Base-by-base conservation (phyloP, 345 rosid genomes). In the Salix arbutifolia region DNA sequence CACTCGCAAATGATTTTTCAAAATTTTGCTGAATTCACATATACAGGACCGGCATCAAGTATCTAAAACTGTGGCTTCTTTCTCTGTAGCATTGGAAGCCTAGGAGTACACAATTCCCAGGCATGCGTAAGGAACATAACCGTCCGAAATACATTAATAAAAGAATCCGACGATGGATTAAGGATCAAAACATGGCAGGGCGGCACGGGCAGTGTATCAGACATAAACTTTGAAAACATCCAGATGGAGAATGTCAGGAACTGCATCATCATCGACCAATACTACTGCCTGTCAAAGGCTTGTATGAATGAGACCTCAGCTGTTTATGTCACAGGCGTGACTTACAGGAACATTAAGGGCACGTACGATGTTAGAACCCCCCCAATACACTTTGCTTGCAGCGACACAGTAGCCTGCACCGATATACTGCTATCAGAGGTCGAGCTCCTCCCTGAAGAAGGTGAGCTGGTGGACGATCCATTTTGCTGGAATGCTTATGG, bases 401-500 rank as follows among this genome's bases (percentile, higher is more conserved):
- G 98, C 16, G 97, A 96, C 81, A 85, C 96, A 1, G 93, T 96
- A 12, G 84, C 99, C 19, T 96, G 99, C 84, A 96, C 99, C 17
- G 87, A 93, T 56, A 96, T 96, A n/a, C 88, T 91, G 9, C 85
- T 96, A 85, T 88, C 98, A 1, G 97, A 96, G 69, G 98, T 93
- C 0, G 97, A 96, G 87, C 94, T 96, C 19, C 86, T 96, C 1
- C 99, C 99, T 0, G 79, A 91, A 3, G 98, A 91, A 84, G 99
- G 99, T 0, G 82, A 90, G 73, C 75, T 96, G n/a, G n/a, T 93
- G 0, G 99, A 93, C 14, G 98, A 96, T 70, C 99, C 99, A 0
- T 96, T 93, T 78, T 96, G 99, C 44, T 96, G 99, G 99, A 96
- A 96, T 58, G 97, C 99, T 42, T 96, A 90, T 50, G 99, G 99